Evolutionary conservation across 495 filamentous ascomycete genomes (phyloP).

Genomic region (Sordaria brevicollis): DNA sequence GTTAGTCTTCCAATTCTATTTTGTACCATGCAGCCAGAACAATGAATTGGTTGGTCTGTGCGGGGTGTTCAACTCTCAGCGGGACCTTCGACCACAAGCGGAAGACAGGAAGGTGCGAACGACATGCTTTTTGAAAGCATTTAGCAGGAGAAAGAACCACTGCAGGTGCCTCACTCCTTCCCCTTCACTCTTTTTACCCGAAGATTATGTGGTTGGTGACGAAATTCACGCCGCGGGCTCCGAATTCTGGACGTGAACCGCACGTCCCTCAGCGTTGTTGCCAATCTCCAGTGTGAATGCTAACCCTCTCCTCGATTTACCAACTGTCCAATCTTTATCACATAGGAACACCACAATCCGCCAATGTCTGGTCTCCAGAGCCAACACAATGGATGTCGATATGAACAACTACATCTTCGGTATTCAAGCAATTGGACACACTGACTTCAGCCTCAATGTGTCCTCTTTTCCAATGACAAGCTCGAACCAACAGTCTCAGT

Average conservation of each 20-base stretch:
- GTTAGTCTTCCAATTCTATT: too few species aligned
- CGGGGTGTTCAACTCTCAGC: too few species aligned
- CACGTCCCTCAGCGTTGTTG: constrained; percentile 3
- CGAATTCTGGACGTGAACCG: constrained; percentile 1
- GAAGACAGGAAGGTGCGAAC: not conserved
- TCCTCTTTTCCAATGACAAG: not conserved
- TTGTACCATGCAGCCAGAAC: too few species aligned
- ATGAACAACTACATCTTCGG: not conserved
- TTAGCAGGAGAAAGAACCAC: not conserved
- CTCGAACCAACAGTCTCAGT: not conserved
- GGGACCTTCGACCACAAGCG: too few species aligned
- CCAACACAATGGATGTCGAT: not conserved
- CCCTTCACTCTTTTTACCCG: not conserved
- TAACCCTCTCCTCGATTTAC: too few species aligned
- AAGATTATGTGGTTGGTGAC: not conserved
- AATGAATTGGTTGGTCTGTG: too few species aligned
- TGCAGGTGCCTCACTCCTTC: not conserved
- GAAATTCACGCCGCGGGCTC: constrained; percentile 2
- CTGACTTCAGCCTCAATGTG: not conserved
- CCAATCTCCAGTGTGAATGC: too few species aligned
- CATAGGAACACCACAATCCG: not conserved
- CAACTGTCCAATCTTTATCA: too few species aligned
- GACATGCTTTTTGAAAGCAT: too few species aligned
- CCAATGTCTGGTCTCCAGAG: not conserved
- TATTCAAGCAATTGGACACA: not conserved